A percentile compares a stretch with the other conserved stretches of the same genome.
These are phyloP conservation scores for Prototheca cutis DNA, from an alignment of 163 green algal genomes.

Conservation along the genomic window DNA sequence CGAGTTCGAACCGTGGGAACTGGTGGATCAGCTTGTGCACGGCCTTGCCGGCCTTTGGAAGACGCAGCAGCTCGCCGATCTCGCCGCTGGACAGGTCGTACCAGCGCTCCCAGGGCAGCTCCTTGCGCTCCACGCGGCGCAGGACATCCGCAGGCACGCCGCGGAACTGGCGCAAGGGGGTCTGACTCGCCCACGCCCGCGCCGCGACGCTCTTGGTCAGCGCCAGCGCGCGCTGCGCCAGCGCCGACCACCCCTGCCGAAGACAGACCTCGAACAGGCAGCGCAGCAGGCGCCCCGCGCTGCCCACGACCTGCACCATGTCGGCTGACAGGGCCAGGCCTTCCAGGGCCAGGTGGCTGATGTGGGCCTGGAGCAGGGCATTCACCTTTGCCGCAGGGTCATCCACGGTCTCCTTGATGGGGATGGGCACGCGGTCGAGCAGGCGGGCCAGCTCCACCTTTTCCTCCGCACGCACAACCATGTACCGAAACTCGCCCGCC, in stretches of 20 bases:
- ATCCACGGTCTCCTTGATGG: slow-evolving; percentile 94
- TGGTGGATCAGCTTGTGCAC: slow-evolving; percentile 83
- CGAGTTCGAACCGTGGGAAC: slow-evolving; percentile 78
- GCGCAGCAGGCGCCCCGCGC: slow-evolving; percentile 82
- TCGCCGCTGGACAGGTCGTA: slow-evolving; percentile 84
- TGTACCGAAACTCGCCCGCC: slow-evolving; percentile 86
- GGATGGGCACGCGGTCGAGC: slow-evolving; percentile 93
- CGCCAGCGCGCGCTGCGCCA: slow-evolving; percentile 67
- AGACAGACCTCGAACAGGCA: slow-evolving; percentile 96
- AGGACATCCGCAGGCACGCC: slow-evolving; percentile 66
- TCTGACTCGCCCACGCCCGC: slow-evolving; percentile 91
- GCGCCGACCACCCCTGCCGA: slow-evolving; percentile 73
- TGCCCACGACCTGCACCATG: slow-evolving; percentile 97
- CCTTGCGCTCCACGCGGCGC: slow-evolving; percentile 76
- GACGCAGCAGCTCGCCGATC: slow-evolving; percentile 87
- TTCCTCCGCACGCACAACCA: slow-evolving; percentile 73
- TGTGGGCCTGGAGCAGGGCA: slow-evolving; percentile 92
- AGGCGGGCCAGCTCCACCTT: slow-evolving; percentile 97
- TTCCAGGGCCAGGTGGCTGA: slow-evolving; percentile 88
- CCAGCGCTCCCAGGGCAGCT: slow-evolving; percentile 90
- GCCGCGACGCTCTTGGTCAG: slow-evolving; percentile 88
- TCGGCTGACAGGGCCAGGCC: slow-evolving; percentile 81
- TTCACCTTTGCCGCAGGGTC: slow-evolving; percentile 96
- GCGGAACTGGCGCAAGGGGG: slow-evolving; percentile 88
- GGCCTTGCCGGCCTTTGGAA: slow-evolving; percentile 89